Evolutionary conservation across 2,329 filamentous ascomycete species (phyloP), one percentile per base, ranked within the genome.

Genomic region (Cephalotrichum gorgonifer): DNA sequence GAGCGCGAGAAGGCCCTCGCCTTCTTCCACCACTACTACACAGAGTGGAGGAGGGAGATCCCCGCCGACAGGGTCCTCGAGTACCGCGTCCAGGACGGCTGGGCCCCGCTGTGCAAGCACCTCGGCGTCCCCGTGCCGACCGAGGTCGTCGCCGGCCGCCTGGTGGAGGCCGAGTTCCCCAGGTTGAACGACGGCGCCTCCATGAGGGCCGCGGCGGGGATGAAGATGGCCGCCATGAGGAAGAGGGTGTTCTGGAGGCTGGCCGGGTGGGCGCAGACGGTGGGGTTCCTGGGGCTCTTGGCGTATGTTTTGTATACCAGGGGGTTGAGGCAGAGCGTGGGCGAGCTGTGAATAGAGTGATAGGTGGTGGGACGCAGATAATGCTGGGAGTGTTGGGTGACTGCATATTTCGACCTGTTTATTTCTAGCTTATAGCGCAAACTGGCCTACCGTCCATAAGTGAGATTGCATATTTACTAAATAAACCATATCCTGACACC

Each of bases 41-140:
- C 57, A 22, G 62, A 67, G 45, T 64, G 65, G 17, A 58, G 62
- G 7, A 58, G 60, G 12, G 54, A 57, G 25, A 65, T 69, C 17
- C 57, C 63, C 6, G 54, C 52, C 3, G 60, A 64, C 14, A 56
- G 63, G 0, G 54, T 68, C 22, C 54, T 72, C 22, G 65, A 71
- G 50, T 71, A 60, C 51, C 56, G 53, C n/a, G 58, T 70, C 12
- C 57, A 59, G 26, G 62, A 67, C 7, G 68, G 69, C 3, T 72
- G 67, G 66, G 57, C 44, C n/a, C 67, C 69, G 7, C 58, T 72
- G 9, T 72, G 69, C 46, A 50, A 60, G 20, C 64, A 67, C 38
- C 58, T 73, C 2, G 62, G 55, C 7, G 64, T 69, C 39, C 57
- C 63, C 0, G 56, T 68, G 30, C 70, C 70, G 2, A 48, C 25